These are phyloP conservation scores for Mortierella sp. DNA, from an alignment of 371 early-diverging fungal species.

Conservation along the genomic window DNA sequence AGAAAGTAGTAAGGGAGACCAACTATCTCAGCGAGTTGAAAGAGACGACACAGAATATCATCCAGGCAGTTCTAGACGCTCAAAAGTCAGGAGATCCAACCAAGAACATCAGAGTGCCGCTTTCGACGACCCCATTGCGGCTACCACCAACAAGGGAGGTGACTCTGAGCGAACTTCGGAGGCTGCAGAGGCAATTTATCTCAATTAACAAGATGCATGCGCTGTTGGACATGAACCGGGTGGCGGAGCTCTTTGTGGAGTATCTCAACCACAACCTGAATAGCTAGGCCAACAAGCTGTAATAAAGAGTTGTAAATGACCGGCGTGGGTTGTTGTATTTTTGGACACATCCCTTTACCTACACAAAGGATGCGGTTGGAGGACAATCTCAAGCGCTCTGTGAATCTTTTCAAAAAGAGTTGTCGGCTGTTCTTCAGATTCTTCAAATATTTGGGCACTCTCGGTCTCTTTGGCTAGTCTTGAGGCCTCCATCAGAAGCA, in stretches of 20 bases:
- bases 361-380: too few species aligned
- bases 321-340: not conserved
- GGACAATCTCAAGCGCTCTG: too few species aligned
- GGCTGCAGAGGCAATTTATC: constrained; percentile 86
- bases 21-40: constrained; percentile 94
- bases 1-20: constrained; percentile 89
- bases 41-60: constrained; percentile 80
- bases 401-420: too few species aligned
- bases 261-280: constrained; percentile 86
- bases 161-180: constrained; percentile 84
- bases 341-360: too few species aligned
- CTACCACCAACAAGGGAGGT: constrained; percentile 79
- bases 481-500: too few species aligned
- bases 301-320: too few species aligned
- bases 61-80: constrained; percentile 78
- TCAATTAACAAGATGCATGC: constrained; percentile 89
- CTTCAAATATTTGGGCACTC: too few species aligned
- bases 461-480: too few species aligned
- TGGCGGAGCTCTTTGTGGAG: constrained; percentile 89
- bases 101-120: constrained; percentile 72
- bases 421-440: too few species aligned
- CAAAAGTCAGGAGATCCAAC: constrained; percentile 78
- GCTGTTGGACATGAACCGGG: constrained; percentile 66
- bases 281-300: constrained; percentile 7
- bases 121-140: constrained; percentile 52